Conservation (phyloP, 306 rosid species). For the Morella rubra region DNA sequence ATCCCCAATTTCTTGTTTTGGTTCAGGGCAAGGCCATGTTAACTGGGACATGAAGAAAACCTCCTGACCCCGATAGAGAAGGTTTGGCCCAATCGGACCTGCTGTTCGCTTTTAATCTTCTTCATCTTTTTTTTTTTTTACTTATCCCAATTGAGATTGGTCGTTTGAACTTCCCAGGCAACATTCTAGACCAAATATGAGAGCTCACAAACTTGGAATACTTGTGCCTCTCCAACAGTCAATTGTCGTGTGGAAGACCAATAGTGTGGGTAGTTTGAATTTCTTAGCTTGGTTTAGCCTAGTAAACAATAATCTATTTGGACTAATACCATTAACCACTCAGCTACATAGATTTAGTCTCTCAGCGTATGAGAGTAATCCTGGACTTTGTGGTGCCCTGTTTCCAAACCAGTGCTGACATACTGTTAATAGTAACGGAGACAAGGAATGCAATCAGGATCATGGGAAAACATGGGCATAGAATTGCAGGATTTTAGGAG, state of each 20-base stretch:
- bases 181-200: constrained; percentile 15
- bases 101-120: too few species aligned
- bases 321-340: constrained; percentile 6
- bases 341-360: background rate
- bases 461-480: background rate
- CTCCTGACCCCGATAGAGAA: too few species aligned
- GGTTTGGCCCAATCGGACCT: too few species aligned
- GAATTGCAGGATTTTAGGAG: background rate
- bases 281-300: constrained; percentile 10
- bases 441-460: background rate
- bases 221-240: constrained; percentile 1
- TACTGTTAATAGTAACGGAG: background rate
- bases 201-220: constrained; percentile 12
- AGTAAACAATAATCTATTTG: background rate
- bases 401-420: background rate
- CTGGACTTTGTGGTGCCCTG: background rate
- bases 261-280: background rate
- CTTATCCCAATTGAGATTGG: constrained; percentile 19
- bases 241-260: constrained; percentile 12
- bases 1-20: too few species aligned
- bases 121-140: too few species aligned
- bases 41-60: too few species aligned
- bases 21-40: too few species aligned
- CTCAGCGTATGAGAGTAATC: background rate
- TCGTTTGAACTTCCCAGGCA: background rate